Evolutionary conservation across 2,329 filamentous ascomycete species (phyloP), one percentile per base, ranked within the genome.

Genomic region (Penicillium hordei): DNA sequence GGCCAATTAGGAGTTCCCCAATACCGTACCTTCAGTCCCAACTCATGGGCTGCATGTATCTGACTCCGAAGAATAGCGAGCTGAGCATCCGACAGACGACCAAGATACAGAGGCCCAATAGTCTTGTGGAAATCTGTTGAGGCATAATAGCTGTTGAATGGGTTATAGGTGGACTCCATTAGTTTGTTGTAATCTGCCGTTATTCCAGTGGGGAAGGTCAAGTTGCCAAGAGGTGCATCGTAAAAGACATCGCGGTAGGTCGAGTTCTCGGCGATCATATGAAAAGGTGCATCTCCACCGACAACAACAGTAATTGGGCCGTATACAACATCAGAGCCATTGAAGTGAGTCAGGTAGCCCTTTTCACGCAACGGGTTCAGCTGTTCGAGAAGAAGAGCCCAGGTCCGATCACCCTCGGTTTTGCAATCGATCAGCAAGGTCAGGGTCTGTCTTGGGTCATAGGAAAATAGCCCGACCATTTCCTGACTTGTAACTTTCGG

Each of bases 401-500:
- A 74, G 7, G 66, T 62, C 2, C 51, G 45, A 4, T 66, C 67
- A 1, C 81, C 82, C 27, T 79, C 70, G 2, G 81, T 86, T 73
- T 92, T 92, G 68, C 91, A 76, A 70, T 92, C 89, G 31, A 92
- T 80, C 5, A 91, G 79, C 4, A 92, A 78, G 5, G 83, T 78
- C 0, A 90, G 72, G 0, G 83, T 80, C 65, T 85, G 83, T 1
- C 68, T 66, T 0, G 83, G 81, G 59, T 81, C 74, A 9, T 74
- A 74, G 63, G 82, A 77, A 65, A 85, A 88, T 9, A 91, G 75
- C 13, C 88, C 88, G 15, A 61, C 56, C 1, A 56, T 50, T 0
- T 60, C 76, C 75, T 48, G 13, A 5, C 15, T 27, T 8, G 1
- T 31, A 5, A 15, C 7, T 13, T 27, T 12, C 2, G 27, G 15